These are phyloP conservation scores for Aspergillus asperescens DNA, from an alignment of 495 filamentous ascomycete genomes.

Conservation along the genomic window DNA sequence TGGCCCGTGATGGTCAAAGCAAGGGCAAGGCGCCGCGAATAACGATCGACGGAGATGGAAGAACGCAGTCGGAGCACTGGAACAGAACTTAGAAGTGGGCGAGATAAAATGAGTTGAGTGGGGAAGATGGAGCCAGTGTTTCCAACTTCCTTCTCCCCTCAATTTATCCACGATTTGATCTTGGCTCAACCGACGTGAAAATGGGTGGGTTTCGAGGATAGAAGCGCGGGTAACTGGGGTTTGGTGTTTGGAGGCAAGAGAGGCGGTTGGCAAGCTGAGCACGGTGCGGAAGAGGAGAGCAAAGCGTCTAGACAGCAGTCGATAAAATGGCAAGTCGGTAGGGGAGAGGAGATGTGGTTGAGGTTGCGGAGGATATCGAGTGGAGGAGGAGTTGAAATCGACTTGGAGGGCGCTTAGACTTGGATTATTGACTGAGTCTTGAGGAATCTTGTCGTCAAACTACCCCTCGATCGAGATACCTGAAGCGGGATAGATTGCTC, in stretches of 20 bases:
- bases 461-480: conserved; percentile 17
- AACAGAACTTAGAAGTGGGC: too few relatives aligned
- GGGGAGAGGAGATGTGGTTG: conserved; percentile 20
- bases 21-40: conserved; percentile 4
- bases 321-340: conserved; percentile 11
- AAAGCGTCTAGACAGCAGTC: conserved; percentile 11
- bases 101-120: not conserved
- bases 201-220: too few relatives aligned
- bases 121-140: conserved; percentile 6
- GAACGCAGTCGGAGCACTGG: conserved; percentile 1
- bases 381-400: conserved; percentile 13
- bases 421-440: not conserved
- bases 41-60: conserved; percentile 4
- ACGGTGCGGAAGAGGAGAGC: conserved; percentile 15
- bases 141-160: not conserved
- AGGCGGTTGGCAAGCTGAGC: not conserved
- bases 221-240: not conserved
- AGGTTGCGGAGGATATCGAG: conserved; percentile 22
- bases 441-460: not conserved
- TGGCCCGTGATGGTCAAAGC: not conserved
- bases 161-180: not conserved
- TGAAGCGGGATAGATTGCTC: conserved; percentile 14
- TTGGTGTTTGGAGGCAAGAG: not conserved
- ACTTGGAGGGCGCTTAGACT: conserved; percentile 11
- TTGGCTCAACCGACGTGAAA: not conserved